Evolutionary conservation across 2,329 filamentous ascomycete genomes (phyloP), one percentile per base, ranked within the genome.

Genomic region (Fusarium nodosum): DNA sequence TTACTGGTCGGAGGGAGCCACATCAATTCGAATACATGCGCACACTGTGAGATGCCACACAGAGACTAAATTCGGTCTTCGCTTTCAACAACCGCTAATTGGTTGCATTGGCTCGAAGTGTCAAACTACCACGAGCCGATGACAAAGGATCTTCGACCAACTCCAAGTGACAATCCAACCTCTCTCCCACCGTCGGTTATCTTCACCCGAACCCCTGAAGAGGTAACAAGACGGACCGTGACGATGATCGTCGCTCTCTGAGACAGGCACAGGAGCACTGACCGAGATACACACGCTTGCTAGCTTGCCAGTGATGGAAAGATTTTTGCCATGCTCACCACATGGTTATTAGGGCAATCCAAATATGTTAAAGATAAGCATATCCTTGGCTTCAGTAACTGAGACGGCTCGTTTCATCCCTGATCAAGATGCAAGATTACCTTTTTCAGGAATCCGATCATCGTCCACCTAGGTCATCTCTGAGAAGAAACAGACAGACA

Each of bases 361-460:
- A 38, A 64, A 68, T 54, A 51, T 53, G 70, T 61, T 60, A 73
- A 69, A 48, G 66, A 72, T 70, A 48, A 33, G 56, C 70, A 60
- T 31, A 48, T 45, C 26, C 36, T 42, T 39, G 36, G 57, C 53
- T 64, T 46, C 65, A 59, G 42, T 15, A 30, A 44, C 51, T 48
- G 51, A 56, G 55, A 60, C 58, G 51, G 64, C 63, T 33, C 63
- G 72, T 71, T 74, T 74, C 71, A 74, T 69, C 48, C 34, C 52
- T 56, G 60, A 63, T 58, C 46, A 51, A 64, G 52, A 57, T 64
- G 26, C 41, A 59, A 20, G 33, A 47, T 64, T 57, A 18, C 56
- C 36, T 34, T 44, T 48, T 15, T 28, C 28, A 30, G 48, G 13
- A 36, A 52, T 41, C 33, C n/a, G 26, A 50, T 34, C 33, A 39